phyloP scores from a whole-genome alignment of 2,329 filamentous ascomycete species.

The Fusarium penzigii region DNA sequence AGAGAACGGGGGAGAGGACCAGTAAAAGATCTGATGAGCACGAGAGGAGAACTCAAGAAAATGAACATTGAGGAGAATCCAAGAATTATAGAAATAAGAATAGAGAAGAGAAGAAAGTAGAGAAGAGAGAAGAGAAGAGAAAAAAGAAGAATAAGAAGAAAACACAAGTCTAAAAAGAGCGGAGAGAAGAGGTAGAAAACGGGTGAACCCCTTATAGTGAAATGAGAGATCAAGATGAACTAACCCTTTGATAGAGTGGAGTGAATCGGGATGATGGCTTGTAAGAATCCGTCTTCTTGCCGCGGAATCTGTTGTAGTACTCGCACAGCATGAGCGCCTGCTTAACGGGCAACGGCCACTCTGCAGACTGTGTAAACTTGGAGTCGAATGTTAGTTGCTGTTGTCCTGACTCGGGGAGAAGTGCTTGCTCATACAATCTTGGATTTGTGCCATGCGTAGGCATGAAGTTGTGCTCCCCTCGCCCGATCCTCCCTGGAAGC shows the following conservation, averaged over 20 bases:
- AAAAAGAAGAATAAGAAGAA: constrained; percentile 34
- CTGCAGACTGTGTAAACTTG: constrained; percentile 41
- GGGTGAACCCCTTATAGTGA: constrained; percentile 2
- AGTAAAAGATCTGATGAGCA: constrained; percentile 29
- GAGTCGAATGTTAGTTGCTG: constrained; percentile 15
- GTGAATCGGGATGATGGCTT: constrained; percentile 51
- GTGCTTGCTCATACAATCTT: constrained; percentile 46
- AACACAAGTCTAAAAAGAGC: constrained; percentile 1
- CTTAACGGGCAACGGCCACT: constrained; percentile 52
- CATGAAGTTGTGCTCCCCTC: constrained; percentile 52
- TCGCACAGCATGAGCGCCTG: constrained; percentile 58
- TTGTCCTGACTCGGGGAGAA: background rate
- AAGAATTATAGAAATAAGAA: background rate
- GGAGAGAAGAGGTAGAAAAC: constrained; percentile 2
- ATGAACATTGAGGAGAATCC: constrained; percentile 1
- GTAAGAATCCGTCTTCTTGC: constrained; percentile 48
- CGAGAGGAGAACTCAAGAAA: constrained; percentile 25
- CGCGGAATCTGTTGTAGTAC: constrained; percentile 56
- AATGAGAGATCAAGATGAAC: constrained; percentile 34
- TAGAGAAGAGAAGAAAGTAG: background rate
- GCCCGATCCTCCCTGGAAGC: constrained; percentile 50
- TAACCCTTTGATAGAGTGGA: constrained; percentile 55
- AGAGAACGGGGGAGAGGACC: constrained; percentile 35
- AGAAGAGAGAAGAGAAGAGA: constrained; percentile 32
- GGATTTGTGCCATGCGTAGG: constrained; percentile 51